These are phyloP conservation scores for Suillus lakei DNA, from an alignment of 768 basidiomycete genomes.

Conservation along the genomic window DNA sequence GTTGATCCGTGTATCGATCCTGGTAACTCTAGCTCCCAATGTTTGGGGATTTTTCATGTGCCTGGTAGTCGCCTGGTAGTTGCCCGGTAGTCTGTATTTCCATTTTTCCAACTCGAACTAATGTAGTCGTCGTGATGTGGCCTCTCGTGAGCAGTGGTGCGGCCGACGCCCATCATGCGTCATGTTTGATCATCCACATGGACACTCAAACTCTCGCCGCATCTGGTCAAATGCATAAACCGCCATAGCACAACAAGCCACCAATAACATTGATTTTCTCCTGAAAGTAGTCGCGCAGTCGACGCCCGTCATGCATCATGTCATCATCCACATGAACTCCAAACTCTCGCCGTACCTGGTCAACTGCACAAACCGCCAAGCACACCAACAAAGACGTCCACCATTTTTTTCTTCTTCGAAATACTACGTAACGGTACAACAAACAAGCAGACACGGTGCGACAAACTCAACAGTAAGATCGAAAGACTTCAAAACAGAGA, in stretches of 20 bases:
- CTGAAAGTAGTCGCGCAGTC: not conserved
- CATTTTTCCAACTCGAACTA: not conserved
- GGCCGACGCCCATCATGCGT: not conserved
- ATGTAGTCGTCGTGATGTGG: not conserved
- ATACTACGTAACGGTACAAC: slow-evolving; percentile 10
- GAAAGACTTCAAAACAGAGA: slow-evolving; percentile 9
- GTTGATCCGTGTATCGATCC: not conserved
- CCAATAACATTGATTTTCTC: not conserved
- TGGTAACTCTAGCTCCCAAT: not conserved
- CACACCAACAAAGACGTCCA: no score
- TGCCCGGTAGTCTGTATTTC: no score
- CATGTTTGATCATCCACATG: not conserved
- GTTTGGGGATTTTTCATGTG: not conserved
- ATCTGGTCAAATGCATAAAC: not conserved
- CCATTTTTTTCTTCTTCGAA: not conserved
- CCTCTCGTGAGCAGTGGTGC: not conserved
- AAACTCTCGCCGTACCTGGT: not conserved
- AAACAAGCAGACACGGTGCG: slow-evolving; percentile 11
- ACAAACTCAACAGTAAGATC: slow-evolving; percentile 9
- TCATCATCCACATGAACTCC: not conserved
- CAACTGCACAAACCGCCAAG: not conserved
- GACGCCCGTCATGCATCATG: not conserved
- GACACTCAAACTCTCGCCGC: not conserved
- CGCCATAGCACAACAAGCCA: not conserved
- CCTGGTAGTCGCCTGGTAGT: no score